Conservation (phyloP, 805 yeast genomes). For the Deakozyma indianensis region DNA sequence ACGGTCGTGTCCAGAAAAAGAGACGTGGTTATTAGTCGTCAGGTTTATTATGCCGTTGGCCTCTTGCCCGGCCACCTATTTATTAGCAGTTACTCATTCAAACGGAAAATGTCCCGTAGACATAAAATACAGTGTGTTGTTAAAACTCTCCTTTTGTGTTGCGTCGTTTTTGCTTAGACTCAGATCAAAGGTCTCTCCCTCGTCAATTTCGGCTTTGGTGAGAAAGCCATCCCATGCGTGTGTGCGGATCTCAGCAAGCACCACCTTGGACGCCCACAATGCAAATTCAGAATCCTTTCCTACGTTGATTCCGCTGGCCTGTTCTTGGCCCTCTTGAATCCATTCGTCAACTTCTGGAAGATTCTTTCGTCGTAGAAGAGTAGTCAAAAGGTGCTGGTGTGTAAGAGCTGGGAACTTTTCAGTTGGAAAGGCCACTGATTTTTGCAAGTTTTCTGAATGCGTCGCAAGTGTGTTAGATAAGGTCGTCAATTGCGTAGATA, state of each 20-base stretch:
- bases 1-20: slow-evolving; percentile 46
- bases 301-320: slow-evolving; percentile 18
- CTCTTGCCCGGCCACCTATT: too few relatives aligned
- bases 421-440: slow-evolving; percentile 71
- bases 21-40: slow-evolving; percentile 31
- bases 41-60: too few relatives aligned
- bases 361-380: slow-evolving; percentile 73
- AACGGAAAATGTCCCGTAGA: slow-evolving; percentile 30
- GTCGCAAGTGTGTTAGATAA: slow-evolving; percentile 55
- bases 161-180: not conserved
- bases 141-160: slow-evolving; percentile 5
- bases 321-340: slow-evolving; percentile 38
- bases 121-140: slow-evolving; percentile 29
- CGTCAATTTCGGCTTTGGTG: slow-evolving; percentile 34
- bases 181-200: slow-evolving; percentile 9
- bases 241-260: slow-evolving; percentile 37
- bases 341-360: slow-evolving; percentile 85
- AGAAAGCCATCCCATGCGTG: slow-evolving; percentile 50
- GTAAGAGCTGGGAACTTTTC: slow-evolving; percentile 75
- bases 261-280: slow-evolving; percentile 49
- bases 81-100: too few relatives aligned
- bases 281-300: slow-evolving; percentile 47
- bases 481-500: slow-evolving; percentile 68
- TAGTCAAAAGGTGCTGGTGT: slow-evolving; percentile 69
- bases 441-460: slow-evolving; percentile 41